Conservation (phyloP, 176 grass and related monocot genomes). For the Eleusine coracana region DNA sequence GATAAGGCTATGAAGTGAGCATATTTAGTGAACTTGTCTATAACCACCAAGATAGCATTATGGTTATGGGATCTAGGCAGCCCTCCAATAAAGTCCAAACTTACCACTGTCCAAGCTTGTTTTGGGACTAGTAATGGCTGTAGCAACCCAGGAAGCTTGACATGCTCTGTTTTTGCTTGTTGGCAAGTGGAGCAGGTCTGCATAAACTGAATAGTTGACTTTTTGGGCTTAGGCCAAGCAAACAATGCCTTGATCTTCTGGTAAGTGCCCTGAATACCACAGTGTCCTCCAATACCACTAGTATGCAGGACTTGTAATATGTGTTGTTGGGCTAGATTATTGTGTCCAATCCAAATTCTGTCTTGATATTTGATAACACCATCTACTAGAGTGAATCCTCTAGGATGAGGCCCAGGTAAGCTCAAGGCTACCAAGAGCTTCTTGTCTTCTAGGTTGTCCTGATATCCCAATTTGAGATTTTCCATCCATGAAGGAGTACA, state of each 20-base stretch:
- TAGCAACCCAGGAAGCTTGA: not conserved
- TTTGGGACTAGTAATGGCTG: not conserved
- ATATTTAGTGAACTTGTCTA: no score
- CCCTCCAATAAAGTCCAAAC: not conserved
- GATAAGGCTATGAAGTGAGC: not conserved
- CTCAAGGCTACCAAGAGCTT: no score
- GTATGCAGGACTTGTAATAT: not conserved
- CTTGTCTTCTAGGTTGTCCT: no score
- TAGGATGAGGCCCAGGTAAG: no score
- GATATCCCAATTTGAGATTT: no score
- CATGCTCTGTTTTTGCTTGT: not conserved
- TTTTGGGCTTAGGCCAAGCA: not conserved
- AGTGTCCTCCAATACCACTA: not conserved
- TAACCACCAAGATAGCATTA: not conserved
- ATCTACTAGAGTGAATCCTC: no score
- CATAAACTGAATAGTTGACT: not conserved
- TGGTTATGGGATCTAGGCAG: not conserved
- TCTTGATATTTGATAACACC: no score
- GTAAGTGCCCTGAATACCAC: not conserved
- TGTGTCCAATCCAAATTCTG: not conserved
- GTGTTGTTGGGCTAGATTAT: accelerated
- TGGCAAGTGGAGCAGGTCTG: not conserved
- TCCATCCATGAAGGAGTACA: no score
- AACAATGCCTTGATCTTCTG: not conserved
- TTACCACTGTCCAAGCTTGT: no score